A percentile compares a stretch with the other conserved stretches of the same genome.
These are phyloP conservation scores for Cercospora citrullina DNA, from an alignment of 2,329 filamentous ascomycete species.

Conservation along the genomic window DNA sequence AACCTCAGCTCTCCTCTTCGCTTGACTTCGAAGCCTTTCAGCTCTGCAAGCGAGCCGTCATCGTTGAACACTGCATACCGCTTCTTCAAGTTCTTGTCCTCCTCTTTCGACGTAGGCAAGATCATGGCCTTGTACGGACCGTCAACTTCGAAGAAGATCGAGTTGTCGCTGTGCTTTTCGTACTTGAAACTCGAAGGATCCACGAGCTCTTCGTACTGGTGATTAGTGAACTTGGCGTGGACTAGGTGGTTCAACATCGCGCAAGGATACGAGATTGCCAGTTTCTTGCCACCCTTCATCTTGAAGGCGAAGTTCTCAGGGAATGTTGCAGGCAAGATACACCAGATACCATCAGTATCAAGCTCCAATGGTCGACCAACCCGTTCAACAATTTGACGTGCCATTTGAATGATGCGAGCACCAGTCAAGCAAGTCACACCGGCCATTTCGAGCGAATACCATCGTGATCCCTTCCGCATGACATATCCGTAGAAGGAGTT, in stretches of 20 bases:
- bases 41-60: slow-evolving; percentile 87
- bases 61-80: slow-evolving; percentile 99
- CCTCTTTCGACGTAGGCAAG: slow-evolving; percentile 93
- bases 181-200: slow-evolving; percentile 83
- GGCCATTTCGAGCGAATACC: slow-evolving; percentile 99
- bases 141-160: slow-evolving; percentile 99
- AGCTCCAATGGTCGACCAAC: slow-evolving; percentile 90
- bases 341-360: slow-evolving; percentile 99
- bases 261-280: slow-evolving; percentile 95
- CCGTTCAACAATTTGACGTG: slow-evolving; percentile 86
- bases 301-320: slow-evolving; percentile 96
- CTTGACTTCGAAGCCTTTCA: slow-evolving; percentile 98
- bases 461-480: slow-evolving; percentile 97
- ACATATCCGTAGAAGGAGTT: slow-evolving; percentile 99
- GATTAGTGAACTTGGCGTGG: slow-evolving; percentile 90
- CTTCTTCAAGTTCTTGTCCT: slow-evolving; percentile 99
- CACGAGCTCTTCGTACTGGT: slow-evolving; percentile 89
- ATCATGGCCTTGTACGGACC: slow-evolving; percentile 98
- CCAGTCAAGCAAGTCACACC: slow-evolving; percentile 96
- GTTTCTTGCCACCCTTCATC: slow-evolving; percentile 91
- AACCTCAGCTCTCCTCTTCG: slow-evolving; percentile 95
- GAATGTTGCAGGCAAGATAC: slow-evolving; percentile 93
- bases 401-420: slow-evolving; percentile 95
- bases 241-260: slow-evolving; percentile 99
- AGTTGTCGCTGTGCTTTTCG: slow-evolving; percentile 96